Evolutionary conservation across 345 rosid species (phyloP).

Genomic region (Adansonia digitata): DNA sequence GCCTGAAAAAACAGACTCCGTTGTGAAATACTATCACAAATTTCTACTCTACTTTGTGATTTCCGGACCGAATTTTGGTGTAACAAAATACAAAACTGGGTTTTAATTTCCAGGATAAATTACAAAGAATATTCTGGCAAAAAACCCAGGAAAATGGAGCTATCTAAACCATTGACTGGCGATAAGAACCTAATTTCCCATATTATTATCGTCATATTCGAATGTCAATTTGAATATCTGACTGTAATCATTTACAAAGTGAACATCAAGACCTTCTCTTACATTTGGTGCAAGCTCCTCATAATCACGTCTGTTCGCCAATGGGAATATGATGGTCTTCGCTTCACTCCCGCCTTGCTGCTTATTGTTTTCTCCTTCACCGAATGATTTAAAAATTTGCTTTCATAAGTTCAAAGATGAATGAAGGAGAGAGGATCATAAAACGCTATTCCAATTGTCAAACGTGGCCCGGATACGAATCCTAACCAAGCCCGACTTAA

Average conservation of each 20-base stretch:
- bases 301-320: conserved; percentile 83
- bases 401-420: no score
- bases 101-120: not conserved
- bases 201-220: conserved; percentile 12
- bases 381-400: no score
- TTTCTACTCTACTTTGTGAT: not conserved
- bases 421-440: no score
- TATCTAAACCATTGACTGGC: not conserved
- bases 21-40: not conserved
- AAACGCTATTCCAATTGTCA: no score
- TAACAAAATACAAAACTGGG: not conserved
- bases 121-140: not conserved
- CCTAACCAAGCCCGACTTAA: no score
- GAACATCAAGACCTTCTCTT: conserved; percentile 86
- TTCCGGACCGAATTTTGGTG: not conserved
- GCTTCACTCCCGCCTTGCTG: conserved; percentile 86
- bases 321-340: conserved; percentile 80
- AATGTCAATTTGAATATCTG: conserved; percentile 70
- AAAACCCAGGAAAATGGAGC: not conserved
- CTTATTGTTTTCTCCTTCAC: conserved; percentile 95
- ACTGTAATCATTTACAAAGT: conserved; percentile 73
- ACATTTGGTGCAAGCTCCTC: conserved; percentile 86
- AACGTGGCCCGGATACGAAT: no score
- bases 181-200: not conserved
- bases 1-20: no score